These are phyloP conservation scores for Saturnispora quitensis DNA, from an alignment of 805 yeast genomes.

Conservation along the genomic window DNA sequence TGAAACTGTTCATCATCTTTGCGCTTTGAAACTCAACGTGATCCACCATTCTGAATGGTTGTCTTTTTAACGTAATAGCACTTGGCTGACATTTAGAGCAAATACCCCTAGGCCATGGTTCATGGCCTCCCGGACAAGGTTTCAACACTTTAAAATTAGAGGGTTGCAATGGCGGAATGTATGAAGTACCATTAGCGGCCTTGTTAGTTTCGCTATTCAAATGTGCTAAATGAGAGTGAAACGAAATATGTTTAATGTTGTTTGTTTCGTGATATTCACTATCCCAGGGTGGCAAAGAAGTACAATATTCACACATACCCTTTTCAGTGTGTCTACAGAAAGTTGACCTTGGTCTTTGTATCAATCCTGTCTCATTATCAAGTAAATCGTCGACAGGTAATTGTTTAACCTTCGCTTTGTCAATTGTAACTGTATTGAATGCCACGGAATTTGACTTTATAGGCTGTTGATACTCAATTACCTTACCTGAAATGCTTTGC, in stretches of 20 bases:
- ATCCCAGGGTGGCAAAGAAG: slow-evolving; percentile 95
- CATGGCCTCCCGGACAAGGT: slow-evolving; percentile 71
- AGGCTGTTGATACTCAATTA: not conserved
- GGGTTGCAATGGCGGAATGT: slow-evolving; percentile 71
- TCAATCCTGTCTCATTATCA: slow-evolving; percentile 63
- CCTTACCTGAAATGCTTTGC: slow-evolving; percentile 11
- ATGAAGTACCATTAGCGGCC: slow-evolving; percentile 49
- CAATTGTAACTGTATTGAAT: slow-evolving; percentile 7
- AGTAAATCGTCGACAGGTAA: slow-evolving; percentile 57
- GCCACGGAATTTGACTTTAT: slow-evolving; percentile 3
- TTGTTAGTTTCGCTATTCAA: slow-evolving; percentile 60
- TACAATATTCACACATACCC: slow-evolving; percentile 98
- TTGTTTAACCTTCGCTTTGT: slow-evolving; percentile 30
- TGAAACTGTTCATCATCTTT: slow-evolving; percentile 66
- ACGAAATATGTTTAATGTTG: slow-evolving; percentile 79
- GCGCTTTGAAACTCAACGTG: slow-evolving; percentile 86
- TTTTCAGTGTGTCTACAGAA: slow-evolving; percentile 82
- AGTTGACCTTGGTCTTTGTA: slow-evolving; percentile 48
- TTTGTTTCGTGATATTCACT: slow-evolving; percentile 61
- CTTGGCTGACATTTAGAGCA: slow-evolving; percentile 97
- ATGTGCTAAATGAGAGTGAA: slow-evolving; percentile 73
- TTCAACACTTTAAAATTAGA: slow-evolving; percentile 58
- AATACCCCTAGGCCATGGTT: slow-evolving; percentile 90
- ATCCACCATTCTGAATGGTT: slow-evolving; percentile 90
- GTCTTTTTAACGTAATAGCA: slow-evolving; percentile 86